phyloP scores from a whole-genome alignment of 768 basidiomycete species.

The Macrolepiota albuminosa region DNA sequence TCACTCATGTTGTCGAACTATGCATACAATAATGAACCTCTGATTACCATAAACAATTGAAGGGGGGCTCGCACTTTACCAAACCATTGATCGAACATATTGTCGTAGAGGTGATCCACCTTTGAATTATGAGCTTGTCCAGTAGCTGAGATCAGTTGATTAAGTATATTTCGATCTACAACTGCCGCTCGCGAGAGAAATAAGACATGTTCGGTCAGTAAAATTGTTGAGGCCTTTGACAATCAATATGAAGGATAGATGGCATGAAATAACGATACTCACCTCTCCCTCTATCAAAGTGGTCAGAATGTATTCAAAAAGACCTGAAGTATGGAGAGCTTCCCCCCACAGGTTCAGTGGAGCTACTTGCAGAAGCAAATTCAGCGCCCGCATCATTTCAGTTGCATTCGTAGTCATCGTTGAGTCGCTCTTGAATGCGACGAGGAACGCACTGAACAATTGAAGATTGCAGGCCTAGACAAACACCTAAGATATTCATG shows the following conservation, averaged over 20 bases:
- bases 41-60: not conserved
- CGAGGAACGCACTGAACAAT: constrained; percentile 52
- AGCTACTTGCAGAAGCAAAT: constrained; percentile 57
- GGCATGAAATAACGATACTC: constrained; percentile 7
- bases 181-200: constrained; percentile 72
- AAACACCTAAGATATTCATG: not conserved
- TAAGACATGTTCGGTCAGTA: constrained; percentile 67
- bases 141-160: constrained; percentile 63
- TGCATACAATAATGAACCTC: constrained; percentile 2
- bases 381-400: constrained; percentile 55
- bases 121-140: constrained; percentile 40
- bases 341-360: constrained; percentile 68
- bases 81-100: constrained; percentile 78
- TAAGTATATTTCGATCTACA: constrained; percentile 61
- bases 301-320: constrained; percentile 61
- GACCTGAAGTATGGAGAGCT: constrained; percentile 66
- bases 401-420: constrained; percentile 52
- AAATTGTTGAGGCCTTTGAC: constrained; percentile 33
- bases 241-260: constrained; percentile 6
- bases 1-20: constrained; percentile 93
- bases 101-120: constrained; percentile 57
- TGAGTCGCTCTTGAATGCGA: constrained; percentile 42
- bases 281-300: constrained; percentile 68
- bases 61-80: constrained; percentile 50
- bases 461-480: constrained; percentile 48